Percentiles rank a stretch among this genome's conserved stretches.
These are phyloP conservation scores for Colletotrichum sp. DNA, from an alignment of 2,329 filamentous ascomycete genomes.

Conservation along the genomic window DNA sequence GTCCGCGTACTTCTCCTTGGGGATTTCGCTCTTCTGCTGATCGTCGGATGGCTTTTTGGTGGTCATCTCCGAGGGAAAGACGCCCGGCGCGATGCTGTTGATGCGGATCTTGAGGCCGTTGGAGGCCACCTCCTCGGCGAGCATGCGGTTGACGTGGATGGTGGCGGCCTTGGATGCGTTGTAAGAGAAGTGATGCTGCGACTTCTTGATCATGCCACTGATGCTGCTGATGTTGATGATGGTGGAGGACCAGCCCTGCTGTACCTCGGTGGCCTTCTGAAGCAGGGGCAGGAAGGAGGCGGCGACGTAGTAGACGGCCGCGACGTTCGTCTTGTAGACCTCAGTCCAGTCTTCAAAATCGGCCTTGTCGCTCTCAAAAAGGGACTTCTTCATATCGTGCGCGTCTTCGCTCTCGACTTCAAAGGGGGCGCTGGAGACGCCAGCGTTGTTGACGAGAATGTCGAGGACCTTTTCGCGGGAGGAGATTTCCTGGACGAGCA, in stretches of 20 bases:
- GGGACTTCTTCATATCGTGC: conserved; percentile 59
- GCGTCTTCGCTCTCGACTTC: conserved; percentile 58
- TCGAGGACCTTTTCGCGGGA: conserved; percentile 62
- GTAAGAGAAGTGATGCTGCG: conserved; percentile 70
- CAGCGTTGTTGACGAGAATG: conserved; percentile 72
- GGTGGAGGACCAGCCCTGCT: conserved; percentile 56
- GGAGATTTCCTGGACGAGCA: conserved; percentile 61
- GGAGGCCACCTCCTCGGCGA: conserved; percentile 64
- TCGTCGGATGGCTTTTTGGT: conserved; percentile 47
- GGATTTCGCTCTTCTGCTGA: conserved; percentile 62
- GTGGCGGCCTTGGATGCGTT: conserved; percentile 68
- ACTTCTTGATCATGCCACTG: conserved; percentile 65
- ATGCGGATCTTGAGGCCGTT: conserved; percentile 69
- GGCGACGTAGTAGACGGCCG: conserved; percentile 69
- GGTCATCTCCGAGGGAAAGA: conserved; percentile 76
- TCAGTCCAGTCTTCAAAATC: conserved; percentile 73
- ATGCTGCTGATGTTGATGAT: conserved; percentile 74
- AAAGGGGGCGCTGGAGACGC: conserved; percentile 61
- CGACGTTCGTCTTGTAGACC: conserved; percentile 77
- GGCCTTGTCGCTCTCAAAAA: conserved; percentile 67
- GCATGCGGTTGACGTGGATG: conserved; percentile 66
- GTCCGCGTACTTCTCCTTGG: conserved; percentile 58
- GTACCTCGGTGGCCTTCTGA: conserved; percentile 49
- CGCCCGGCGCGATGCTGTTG: conserved; percentile 75
- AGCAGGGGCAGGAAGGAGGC: conserved; percentile 67